Evolutionary conservation across 345 rosid genomes (phyloP).

Genomic region (Hirschfeldia incana): DNA sequence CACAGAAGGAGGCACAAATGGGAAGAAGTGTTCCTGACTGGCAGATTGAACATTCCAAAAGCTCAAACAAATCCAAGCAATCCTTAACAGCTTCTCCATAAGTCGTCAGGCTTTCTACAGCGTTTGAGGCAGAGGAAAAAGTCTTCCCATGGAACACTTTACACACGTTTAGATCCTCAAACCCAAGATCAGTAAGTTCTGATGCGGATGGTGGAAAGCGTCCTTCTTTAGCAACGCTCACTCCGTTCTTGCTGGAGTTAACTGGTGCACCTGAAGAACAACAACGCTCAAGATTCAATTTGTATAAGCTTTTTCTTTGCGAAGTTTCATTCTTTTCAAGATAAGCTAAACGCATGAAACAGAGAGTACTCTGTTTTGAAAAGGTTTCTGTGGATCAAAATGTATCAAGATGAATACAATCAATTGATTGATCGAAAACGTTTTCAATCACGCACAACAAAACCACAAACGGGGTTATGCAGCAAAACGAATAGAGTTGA

Average conservation of each 20-base stretch:
- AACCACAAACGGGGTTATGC: background rate
- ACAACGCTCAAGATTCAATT: background rate
- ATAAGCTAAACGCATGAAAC: background rate
- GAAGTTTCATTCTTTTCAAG: background rate
- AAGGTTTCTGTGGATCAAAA: background rate
- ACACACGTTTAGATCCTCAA: conserved; percentile 66
- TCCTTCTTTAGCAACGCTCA: conserved; percentile 71
- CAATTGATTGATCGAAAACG: background rate
- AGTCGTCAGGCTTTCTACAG: conserved; percentile 57
- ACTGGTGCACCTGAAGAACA: conserved; percentile 28
- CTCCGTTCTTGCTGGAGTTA: conserved; percentile 36
- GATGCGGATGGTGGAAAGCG: conserved; percentile 56
- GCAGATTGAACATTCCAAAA: conserved; percentile 78
- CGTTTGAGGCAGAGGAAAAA: conserved; percentile 60
- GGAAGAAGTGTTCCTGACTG: conserved; percentile 64
- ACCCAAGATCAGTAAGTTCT: conserved; percentile 50
- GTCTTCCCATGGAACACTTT: conserved; percentile 66
- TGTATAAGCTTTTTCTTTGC: no score
- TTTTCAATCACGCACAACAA: background rate
- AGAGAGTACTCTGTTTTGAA: background rate
- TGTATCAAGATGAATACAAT: background rate
- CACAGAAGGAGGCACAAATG: conserved; percentile 69
- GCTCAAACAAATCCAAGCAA: conserved; percentile 70
- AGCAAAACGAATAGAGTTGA: background rate
- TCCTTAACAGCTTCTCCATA: conserved; percentile 66